phyloP scores from a whole-genome alignment of 2,329 filamentous ascomycete species.

The Metarhizium humberi region DNA sequence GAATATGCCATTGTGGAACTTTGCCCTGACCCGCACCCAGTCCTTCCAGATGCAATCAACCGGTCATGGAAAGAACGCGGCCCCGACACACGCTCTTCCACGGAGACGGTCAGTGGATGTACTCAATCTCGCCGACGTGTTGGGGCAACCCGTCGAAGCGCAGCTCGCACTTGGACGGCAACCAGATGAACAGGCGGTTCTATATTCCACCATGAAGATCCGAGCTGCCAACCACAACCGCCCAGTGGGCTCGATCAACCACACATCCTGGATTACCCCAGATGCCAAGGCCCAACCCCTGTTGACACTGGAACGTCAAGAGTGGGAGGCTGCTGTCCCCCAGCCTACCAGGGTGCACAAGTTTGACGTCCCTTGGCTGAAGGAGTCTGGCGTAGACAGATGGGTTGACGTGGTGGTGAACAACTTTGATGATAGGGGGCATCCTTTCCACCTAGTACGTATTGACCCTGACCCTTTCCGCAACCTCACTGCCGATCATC shows the following conservation, averaged over 20 bases:
- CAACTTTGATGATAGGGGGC: conserved; percentile 38
- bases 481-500: too few species aligned
- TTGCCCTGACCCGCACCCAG: conserved; percentile 11
- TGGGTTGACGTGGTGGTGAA: conserved; percentile 41
- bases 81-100: not conserved
- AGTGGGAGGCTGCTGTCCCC: conserved; percentile 8
- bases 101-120: not conserved
- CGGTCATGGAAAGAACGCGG: not conserved
- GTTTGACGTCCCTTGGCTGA: conserved; percentile 10
- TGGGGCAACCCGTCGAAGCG: not conserved
- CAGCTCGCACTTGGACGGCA: not conserved
- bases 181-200: conserved; percentile 8
- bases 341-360: conserved; percentile 9
- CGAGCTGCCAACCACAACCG: conserved; percentile 11
- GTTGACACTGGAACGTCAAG: conserved; percentile 6
- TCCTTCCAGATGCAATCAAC: conserved; percentile 9
- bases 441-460: conserved; percentile 38
- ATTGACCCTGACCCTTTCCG: too few species aligned
- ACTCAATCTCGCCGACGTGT: conserved; percentile 3
- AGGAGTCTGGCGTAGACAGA: conserved; percentile 10
- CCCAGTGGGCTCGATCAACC: conserved; percentile 13
- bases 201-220: conserved; percentile 12
- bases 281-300: conserved; percentile 8
- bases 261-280: conserved; percentile 11
- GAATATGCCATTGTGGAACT: conserved; percentile 13